Evolutionary conservation across 768 basidiomycete species (phyloP), one percentile per base, ranked within the genome.

Genomic region (Polyporus arcularius): DNA sequence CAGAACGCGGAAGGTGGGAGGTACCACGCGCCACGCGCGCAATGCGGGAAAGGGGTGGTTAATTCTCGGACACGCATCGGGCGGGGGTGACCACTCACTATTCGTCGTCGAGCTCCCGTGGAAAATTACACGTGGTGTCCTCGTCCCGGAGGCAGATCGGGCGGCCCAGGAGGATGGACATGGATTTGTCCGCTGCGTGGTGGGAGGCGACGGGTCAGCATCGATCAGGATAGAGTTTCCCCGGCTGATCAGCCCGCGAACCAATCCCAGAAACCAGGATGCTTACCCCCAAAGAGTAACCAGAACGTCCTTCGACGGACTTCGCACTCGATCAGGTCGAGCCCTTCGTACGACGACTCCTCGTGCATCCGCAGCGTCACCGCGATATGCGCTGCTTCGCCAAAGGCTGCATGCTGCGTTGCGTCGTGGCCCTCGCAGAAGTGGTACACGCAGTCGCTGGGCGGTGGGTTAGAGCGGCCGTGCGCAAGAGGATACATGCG

Each of bases 361-460:
- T 93, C 92, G 70, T 94, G 92, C 83, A 94, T 88, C 51, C 90
- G 84, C 48, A 93, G 81, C 0, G 88, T 89, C 31, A 92, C 82
- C 32, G 92, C 89, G 62, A 93, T 88, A 69, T 94, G 90, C 3
- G 85, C 88, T 18, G 93, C 90, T 72, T 94, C 92, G 31, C 90
- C 92, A 67, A 94, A 92, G 8, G 91, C 88, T 28, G 92, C 90
- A 68, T 94, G 90, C 64, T 90, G 89, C 10, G 92, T 92, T 6
- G 89, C 91, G 63, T 92, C 91, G 65, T 92, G 88, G 5, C 92
- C 92, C 67, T 92, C 90, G 67, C 90, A 92, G 73, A 94, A 93
- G 73, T 94, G 92, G 71, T 94, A 94, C 41, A 91, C 79, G 57
- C 85, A 90, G 74, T 92, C 90, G 67, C 90, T 93, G 65, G 48